These are phyloP conservation scores for Sclerotinia sclerotiorum DNA, from an alignment of 2,329 filamentous ascomycete genomes.

Conservation along the genomic window DNA sequence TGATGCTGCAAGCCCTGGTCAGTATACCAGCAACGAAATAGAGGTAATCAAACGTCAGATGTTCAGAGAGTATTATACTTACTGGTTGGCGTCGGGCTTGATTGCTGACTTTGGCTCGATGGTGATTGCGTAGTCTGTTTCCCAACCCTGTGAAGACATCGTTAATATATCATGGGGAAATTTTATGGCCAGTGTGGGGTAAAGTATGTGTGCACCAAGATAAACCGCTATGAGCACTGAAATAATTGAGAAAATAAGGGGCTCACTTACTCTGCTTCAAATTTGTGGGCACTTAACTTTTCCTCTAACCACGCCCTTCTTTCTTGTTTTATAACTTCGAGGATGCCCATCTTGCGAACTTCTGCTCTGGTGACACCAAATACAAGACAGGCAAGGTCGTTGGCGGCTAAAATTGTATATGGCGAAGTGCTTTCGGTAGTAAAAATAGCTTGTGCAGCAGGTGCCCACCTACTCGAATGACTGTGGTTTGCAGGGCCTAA, in stretches of 20 bases:
- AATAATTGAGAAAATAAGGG: not conserved
- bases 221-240: not conserved
- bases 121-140: constrained; percentile 31
- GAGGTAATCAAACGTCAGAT: not conserved
- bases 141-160: constrained; percentile 25
- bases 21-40: constrained; percentile 13
- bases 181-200: not conserved
- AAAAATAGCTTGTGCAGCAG: constrained; percentile 93
- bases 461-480: constrained; percentile 86
- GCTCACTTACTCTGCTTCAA: constrained; percentile 42
- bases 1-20: constrained; percentile 39
- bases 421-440: constrained; percentile 88
- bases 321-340: constrained; percentile 92
- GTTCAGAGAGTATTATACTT: not conserved
- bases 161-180: constrained; percentile 9
- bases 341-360: constrained; percentile 88
- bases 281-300: constrained; percentile 69
- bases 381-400: constrained; percentile 94
- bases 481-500: constrained; percentile 69
- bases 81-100: constrained; percentile 39
- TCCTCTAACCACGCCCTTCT: constrained; percentile 84
- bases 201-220: not conserved
- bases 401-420: constrained; percentile 95
- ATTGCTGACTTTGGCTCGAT: constrained; percentile 34
- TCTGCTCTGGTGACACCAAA: constrained; percentile 98